These are phyloP conservation scores for Neotropicomus parvogracilis DNA, from an alignment of 1,284 basidiomycete species.

Conservation along the genomic window DNA sequence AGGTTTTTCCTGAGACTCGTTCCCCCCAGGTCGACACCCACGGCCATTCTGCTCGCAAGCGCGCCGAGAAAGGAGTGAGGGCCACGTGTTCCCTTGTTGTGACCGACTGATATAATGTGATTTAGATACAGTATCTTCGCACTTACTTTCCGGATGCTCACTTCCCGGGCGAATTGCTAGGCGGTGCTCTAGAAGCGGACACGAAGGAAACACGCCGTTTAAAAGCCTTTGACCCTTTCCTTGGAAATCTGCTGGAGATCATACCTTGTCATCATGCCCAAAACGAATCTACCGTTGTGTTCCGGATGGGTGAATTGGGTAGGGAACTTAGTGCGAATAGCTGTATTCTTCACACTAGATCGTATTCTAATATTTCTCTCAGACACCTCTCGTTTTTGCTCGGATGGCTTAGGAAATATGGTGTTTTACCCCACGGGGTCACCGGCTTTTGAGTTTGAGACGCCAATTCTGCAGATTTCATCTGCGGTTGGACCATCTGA, in stretches of 20 bases:
- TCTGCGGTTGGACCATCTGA: constrained; percentile 15
- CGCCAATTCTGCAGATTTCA: constrained; percentile 34
- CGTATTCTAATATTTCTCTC: constrained; percentile 8
- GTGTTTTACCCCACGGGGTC: constrained; percentile 43
- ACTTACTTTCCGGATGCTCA: constrained; percentile 70
- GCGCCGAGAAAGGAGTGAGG: constrained; percentile 62
- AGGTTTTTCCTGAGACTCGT: constrained; percentile 57
- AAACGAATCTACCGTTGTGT: constrained; percentile 41
- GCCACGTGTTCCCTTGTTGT: background rate
- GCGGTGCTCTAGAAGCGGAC: constrained; percentile 50
- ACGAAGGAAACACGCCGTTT: constrained; percentile 34
- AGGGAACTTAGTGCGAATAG: constrained; percentile 53
- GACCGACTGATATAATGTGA: constrained; percentile 6
- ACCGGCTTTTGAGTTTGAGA: constrained; percentile 34
- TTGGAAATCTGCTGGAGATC: constrained; percentile 49
- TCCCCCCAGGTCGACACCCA: constrained; percentile 32
- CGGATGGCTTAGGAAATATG: constrained; percentile 24
- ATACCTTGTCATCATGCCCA: constrained; percentile 33
- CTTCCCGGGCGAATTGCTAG: constrained; percentile 58
- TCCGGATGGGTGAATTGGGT: constrained; percentile 59
- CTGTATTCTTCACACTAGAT: constrained; percentile 4
- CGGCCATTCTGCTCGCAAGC: constrained; percentile 39
- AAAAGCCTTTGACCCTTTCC: constrained; percentile 50
- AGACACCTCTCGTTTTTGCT: constrained; percentile 52
- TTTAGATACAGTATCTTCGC: constrained; percentile 64